Base-by-base conservation (phyloP, 2,329 filamentous ascomycete genomes). In the Hypoxylon sp. region DNA sequence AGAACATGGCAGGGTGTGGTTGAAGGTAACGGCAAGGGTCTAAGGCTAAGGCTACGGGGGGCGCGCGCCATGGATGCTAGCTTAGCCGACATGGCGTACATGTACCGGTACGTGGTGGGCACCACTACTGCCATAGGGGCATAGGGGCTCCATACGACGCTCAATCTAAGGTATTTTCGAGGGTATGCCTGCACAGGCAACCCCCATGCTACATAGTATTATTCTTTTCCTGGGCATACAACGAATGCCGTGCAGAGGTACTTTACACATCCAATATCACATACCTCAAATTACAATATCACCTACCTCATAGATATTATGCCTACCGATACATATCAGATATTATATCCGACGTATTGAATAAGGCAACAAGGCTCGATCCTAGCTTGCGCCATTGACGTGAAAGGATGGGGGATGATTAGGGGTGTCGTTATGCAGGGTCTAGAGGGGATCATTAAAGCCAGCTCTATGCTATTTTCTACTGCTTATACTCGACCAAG, bases 351-450 rank as follows among this genome's bases (percentile, higher is more conserved):
- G 20, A 46, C 13, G 43, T 46, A 46, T 22, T 37, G n/a, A 37
- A 47, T 32, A 30, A 32, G 8, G 19, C n/a, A 58, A 64, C 59
- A 68, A 59, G 65, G 61, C 62, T 69, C 67, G 59, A 66, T 67
- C 61, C 69, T 74, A 73, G 71, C 65, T 67, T 69, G 72, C 74
- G 74, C 74, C 74, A 76, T 72, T 73, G 74, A 75, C 75, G 74
- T 72, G 71, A 73, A 73, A 73, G 72, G 70, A 73, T 73, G 68
- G 17, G 67, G 56, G 24, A 60, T 55, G 56, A 62, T 63, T 11
- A 19, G 17, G 37, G 62, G 64, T 70, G 61, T 62, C 64, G 65
- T 69, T 70, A 76, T 75, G 74, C 74, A 76, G 74, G 74, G 74
- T 74, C 74, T 75, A 11, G 62, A 68, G 65, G 60, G 63, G 39